Conservation (phyloP, 2,329 filamentous ascomycete genomes). For the Myriangium duriaei region DNA sequence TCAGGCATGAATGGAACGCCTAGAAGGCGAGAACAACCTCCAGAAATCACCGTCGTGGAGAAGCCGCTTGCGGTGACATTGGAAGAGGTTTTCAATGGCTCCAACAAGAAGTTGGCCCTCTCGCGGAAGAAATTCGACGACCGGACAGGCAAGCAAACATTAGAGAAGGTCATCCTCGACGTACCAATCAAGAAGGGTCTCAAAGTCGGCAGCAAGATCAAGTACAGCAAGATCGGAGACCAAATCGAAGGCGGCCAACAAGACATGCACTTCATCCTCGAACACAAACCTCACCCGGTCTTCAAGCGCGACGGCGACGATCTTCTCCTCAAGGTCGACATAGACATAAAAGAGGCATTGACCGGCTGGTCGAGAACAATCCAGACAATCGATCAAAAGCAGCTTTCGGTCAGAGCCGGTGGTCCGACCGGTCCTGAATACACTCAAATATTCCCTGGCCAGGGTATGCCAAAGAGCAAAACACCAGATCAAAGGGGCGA, state of each 20-base stretch:
- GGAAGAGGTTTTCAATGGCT: slow-evolving; percentile 78
- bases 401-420: slow-evolving; percentile 63
- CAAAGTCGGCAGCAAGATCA: slow-evolving; percentile 96
- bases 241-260: slow-evolving; percentile 93
- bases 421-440: slow-evolving; percentile 79
- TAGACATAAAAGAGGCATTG: slow-evolving; percentile 84
- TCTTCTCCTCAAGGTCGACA: slow-evolving; percentile 61
- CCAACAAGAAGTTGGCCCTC: slow-evolving; percentile 95
- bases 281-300: slow-evolving; percentile 82
- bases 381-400: slow-evolving; percentile 82
- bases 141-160: slow-evolving; percentile 65
- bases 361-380: slow-evolving; percentile 92
- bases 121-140: slow-evolving; percentile 89
- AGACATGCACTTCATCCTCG: slow-evolving; percentile 87
- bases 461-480: slow-evolving; percentile 94
- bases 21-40: slow-evolving; percentile 43
- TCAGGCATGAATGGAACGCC: slow-evolving; percentile 19
- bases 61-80: slow-evolving; percentile 66
- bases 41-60: slow-evolving; percentile 85
- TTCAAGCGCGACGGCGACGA: slow-evolving; percentile 85
- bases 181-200: slow-evolving; percentile 92
- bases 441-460: slow-evolving; percentile 65
- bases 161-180: slow-evolving; percentile 80
- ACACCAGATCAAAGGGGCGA: slow-evolving; percentile 74
- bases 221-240: slow-evolving; percentile 94